Evolutionary conservation across 805 yeast species (phyloP).

Genomic region (Nakazawaea ambrosiae): DNA sequence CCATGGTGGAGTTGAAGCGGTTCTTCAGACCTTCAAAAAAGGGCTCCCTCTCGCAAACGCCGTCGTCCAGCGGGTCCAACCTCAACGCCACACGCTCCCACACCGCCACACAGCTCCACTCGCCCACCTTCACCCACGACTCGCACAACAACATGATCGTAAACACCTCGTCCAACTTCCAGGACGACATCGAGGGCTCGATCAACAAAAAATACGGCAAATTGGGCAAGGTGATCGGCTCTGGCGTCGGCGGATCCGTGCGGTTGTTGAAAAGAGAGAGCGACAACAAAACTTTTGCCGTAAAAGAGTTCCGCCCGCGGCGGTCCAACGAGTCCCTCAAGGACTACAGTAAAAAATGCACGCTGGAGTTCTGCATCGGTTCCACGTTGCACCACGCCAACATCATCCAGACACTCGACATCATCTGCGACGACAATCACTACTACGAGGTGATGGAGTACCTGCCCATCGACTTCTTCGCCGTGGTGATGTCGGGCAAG

Average conservation of each 20-base stretch:
- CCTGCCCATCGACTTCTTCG: constrained; percentile 78
- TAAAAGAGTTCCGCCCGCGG: constrained; percentile 72
- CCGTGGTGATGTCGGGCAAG: constrained; percentile 80
- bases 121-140: constrained; percentile 32
- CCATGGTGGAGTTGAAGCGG: constrained; percentile 68
- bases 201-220: constrained; percentile 61
- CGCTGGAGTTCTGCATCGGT: constrained; percentile 86
- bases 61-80: constrained; percentile 9
- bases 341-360: constrained; percentile 80
- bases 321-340: constrained; percentile 62
- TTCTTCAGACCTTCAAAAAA: constrained; percentile 54
- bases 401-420: constrained; percentile 71
- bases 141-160: constrained; percentile 32
- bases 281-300: constrained; percentile 73
- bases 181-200: constrained; percentile 46
- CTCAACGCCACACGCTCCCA: constrained; percentile 24
- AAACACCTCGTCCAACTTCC: constrained; percentile 27
- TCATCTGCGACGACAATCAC: constrained; percentile 59
- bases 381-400: constrained; percentile 78
- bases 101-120: constrained; percentile 21
- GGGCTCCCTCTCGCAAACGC: constrained; percentile 11
- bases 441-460: constrained; percentile 83
- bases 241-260: constrained; percentile 90
- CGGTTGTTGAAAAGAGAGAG: constrained; percentile 59
- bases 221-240: constrained; percentile 67